phyloP scores from a whole-genome alignment of 179 eudicot genomes.

The Gypsophila paniculata region DNA sequence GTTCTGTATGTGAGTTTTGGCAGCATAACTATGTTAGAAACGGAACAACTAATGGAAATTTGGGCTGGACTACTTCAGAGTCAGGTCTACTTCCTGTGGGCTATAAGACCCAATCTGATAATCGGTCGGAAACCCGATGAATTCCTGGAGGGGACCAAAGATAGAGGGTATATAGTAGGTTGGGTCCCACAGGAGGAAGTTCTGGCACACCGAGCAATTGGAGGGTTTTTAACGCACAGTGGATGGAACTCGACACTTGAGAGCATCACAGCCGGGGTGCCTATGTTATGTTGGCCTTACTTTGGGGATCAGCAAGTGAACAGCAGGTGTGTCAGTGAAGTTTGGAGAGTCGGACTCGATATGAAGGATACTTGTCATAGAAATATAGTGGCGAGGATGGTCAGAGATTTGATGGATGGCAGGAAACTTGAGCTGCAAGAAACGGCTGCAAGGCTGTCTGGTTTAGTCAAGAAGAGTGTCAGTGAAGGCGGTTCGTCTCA shows the following conservation, averaged over 20 bases:
- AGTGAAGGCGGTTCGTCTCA: constrained; percentile 29
- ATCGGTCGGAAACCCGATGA: constrained; percentile 24
- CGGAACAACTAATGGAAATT: constrained; percentile 39
- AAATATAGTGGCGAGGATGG: constrained; percentile 28
- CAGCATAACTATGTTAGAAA: constrained; percentile 32
- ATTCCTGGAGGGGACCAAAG: constrained; percentile 31
- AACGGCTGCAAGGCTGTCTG: constrained; percentile 18
- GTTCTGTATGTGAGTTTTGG: constrained; percentile 57
- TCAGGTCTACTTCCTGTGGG: constrained; percentile 44
- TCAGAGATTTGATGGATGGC: constrained; percentile 35
- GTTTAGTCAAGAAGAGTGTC: constrained; percentile 22
- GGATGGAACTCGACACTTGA: constrained; percentile 66
- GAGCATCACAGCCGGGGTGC: constrained; percentile 45
- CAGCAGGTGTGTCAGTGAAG: constrained; percentile 41
- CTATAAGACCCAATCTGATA: constrained; percentile 42
- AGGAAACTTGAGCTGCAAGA: constrained; percentile 24
- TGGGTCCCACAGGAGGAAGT: constrained; percentile 65
- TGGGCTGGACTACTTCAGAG: constrained; percentile 54
- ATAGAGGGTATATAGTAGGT: constrained; percentile 41
- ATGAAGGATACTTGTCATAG: constrained; percentile 61
- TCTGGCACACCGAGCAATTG: constrained; percentile 45
- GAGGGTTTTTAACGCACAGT: constrained; percentile 55
- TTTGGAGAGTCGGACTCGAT: constrained; percentile 48
- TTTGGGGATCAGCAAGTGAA: constrained; percentile 48
- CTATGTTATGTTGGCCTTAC: constrained; percentile 59